These are phyloP conservation scores for Debaryomyces sp. DNA, from an alignment of 1,139 yeast species.

Conservation along the genomic window DNA sequence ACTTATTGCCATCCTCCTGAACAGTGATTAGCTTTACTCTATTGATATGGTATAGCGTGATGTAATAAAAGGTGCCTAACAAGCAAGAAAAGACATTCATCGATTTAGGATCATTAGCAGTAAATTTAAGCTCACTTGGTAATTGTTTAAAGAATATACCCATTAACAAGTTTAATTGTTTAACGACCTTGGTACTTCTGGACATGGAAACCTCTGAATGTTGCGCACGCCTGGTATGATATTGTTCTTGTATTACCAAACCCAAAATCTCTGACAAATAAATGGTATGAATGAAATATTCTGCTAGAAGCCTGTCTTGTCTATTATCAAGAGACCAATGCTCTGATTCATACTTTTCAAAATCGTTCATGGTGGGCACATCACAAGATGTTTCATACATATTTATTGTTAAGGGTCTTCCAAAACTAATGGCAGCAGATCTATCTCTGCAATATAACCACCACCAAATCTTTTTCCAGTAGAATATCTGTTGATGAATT, in stretches of 20 bases:
- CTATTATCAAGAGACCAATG: slow-evolving; percentile 7
- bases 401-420: slow-evolving; percentile 14
- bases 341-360: slow-evolving; percentile 12
- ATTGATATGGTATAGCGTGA: slow-evolving; percentile 16
- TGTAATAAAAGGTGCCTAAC: slow-evolving; percentile 15
- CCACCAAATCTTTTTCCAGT: slow-evolving; percentile 18
- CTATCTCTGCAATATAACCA: slow-evolving; percentile 17
- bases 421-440: slow-evolving; percentile 15
- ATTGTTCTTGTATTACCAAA: slow-evolving; percentile 13
- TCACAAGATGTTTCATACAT: not conserved
- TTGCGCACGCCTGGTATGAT: not conserved
- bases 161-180: slow-evolving; percentile 16
- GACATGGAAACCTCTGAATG: not conserved
- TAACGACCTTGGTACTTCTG: slow-evolving; percentile 12
- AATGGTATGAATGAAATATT: slow-evolving; percentile 12
- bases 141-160: slow-evolving; percentile 11
- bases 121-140: slow-evolving; percentile 12
- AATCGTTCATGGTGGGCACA: slow-evolving; percentile 10
- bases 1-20: slow-evolving; percentile 5
- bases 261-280: slow-evolving; percentile 15
- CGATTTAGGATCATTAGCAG: slow-evolving; percentile 9
- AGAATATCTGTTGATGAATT: slow-evolving; percentile 14
- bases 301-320: slow-evolving; percentile 10
- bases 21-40: slow-evolving; percentile 13
- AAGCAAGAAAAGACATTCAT: slow-evolving; percentile 13